These are phyloP conservation scores for Ustilago bromivora DNA, from an alignment of 1,284 basidiomycete genomes.

Conservation along the genomic window DNA sequence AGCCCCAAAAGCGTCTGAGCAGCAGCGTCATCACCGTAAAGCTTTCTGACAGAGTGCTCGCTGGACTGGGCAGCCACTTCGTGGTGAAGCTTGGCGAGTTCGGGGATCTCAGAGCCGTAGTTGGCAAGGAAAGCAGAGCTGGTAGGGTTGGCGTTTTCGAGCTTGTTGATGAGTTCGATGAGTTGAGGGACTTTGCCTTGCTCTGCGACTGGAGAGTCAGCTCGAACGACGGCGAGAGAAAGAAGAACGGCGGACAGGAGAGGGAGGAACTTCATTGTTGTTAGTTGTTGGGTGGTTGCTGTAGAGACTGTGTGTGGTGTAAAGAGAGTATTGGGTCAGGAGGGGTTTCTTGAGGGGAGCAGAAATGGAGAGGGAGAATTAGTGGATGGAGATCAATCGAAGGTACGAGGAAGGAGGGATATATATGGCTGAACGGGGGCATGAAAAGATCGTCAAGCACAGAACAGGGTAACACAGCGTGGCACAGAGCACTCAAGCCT, in stretches of 20 bases:
- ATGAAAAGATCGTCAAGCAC: not conserved
- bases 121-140: slow-evolving; percentile 11
- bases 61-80: slow-evolving; percentile 20
- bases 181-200: slow-evolving; percentile 33
- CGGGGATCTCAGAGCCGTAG: slow-evolving; percentile 12
- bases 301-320: slow-evolving; percentile 19
- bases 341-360: slow-evolving; percentile 12
- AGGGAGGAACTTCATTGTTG: slow-evolving; percentile 35
- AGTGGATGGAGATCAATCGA: not conserved
- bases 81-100: slow-evolving; percentile 30
- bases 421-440: slow-evolving; percentile 6
- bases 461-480: not conserved
- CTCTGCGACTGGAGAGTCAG: slow-evolving; percentile 24
- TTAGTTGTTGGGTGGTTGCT: slow-evolving; percentile 4
- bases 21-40: slow-evolving; percentile 23
- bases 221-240: slow-evolving; percentile 20
- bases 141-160: slow-evolving; percentile 31
- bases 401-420: not conserved
- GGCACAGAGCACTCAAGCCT: not conserved
- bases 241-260: slow-evolving; percentile 28
- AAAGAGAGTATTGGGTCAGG: not conserved
- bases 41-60: slow-evolving; percentile 13
- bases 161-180: slow-evolving; percentile 31
- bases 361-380: slow-evolving; percentile 3
- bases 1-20: slow-evolving; percentile 24